A percentile compares a stretch with the other conserved stretches of the same genome.
phyloP scores from a whole-genome alignment of 148 eudicot genomes.

The Simmondsia chinensis region DNA sequence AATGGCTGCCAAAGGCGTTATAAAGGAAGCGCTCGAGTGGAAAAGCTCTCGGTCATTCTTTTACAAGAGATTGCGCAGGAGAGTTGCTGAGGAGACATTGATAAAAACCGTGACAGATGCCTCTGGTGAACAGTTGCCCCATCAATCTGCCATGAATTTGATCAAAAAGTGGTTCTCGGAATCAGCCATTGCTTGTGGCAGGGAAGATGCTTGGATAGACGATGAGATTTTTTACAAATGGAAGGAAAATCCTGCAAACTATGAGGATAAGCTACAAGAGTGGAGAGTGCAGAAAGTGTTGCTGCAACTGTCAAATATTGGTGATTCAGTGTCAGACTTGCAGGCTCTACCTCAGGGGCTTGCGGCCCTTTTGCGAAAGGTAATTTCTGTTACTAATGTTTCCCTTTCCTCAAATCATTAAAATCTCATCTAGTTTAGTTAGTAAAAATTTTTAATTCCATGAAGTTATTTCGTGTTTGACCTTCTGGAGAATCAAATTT shows the following conservation, averaged over 20 bases:
- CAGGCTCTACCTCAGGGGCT: slow-evolving; percentile 76
- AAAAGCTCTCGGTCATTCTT: slow-evolving; percentile 57
- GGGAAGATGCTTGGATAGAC: slow-evolving; percentile 45
- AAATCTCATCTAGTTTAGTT: no score
- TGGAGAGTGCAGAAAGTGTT: slow-evolving; percentile 59
- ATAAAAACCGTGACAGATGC: slow-evolving; percentile 67
- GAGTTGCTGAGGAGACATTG: slow-evolving; percentile 60
- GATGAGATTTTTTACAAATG: slow-evolving; percentile 71
- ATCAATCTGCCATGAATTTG: slow-evolving; percentile 59
- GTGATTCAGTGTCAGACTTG: slow-evolving; percentile 56
- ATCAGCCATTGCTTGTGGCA: slow-evolving; percentile 29
- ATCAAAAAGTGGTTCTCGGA: slow-evolving; percentile 70
- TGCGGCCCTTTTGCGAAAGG: slow-evolving; percentile 74
- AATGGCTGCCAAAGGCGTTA: slow-evolving; percentile 90
- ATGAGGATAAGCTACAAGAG: slow-evolving; percentile 56
- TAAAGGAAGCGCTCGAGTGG: slow-evolving; percentile 79
- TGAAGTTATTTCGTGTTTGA: no score
- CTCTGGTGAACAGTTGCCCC: slow-evolving; percentile 57
- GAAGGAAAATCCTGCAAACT: slow-evolving; percentile 55
- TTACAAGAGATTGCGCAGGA: slow-evolving; percentile 58
- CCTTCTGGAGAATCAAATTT: no score
- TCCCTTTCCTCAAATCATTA: background rate
- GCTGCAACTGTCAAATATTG: slow-evolving; percentile 51
- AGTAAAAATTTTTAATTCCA: no score
- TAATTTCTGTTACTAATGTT: slow-evolving; percentile 19